phyloP scores from a whole-genome alignment of 371 early-diverging fungal genomes.

The Cokeromyces recurvatus region DNA sequence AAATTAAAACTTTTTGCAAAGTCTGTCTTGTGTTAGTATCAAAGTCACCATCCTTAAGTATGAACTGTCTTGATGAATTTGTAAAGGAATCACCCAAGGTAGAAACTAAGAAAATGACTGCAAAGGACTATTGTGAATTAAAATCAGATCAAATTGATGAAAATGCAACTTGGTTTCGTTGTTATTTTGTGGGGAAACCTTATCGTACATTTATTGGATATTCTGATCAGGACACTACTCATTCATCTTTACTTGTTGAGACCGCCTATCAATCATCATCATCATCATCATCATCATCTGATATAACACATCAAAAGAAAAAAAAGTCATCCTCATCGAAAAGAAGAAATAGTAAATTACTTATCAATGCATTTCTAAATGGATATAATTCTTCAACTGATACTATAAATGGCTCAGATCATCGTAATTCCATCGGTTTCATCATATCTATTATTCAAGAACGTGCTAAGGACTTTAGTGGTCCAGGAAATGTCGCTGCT shows the following conservation, averaged over 20 bases:
- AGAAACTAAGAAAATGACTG: neutral
- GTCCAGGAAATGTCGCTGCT: conserved; percentile 13
- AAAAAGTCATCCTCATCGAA: neutral
- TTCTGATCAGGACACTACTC: neutral
- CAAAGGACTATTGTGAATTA: conserved; percentile 14
- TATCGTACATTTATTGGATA: conserved; percentile 34
- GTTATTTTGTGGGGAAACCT: conserved; percentile 41
- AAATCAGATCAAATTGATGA: conserved; percentile 29
- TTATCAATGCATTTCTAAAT: neutral
- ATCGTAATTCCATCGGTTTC: conserved; percentile 1
- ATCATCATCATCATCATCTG: neutral
- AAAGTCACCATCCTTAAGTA: neutral
- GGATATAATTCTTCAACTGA: neutral
- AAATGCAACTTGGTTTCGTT: conserved; percentile 39
- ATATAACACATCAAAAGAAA: neutral
- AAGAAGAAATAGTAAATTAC: conserved; percentile 1
- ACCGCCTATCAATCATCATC: neutral
- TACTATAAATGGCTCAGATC: neutral
- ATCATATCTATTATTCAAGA: conserved; percentile 41
- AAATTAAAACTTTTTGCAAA: conserved; percentile 5
- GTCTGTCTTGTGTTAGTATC: neutral
- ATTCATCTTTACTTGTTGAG: neutral
- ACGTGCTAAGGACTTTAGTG: conserved; percentile 21
- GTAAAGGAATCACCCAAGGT: conserved; percentile 12
- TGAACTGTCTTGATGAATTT: conserved; percentile 6